phyloP scores from a whole-genome alignment of 768 basidiomycete genomes.

The Suillus placidus region DNA sequence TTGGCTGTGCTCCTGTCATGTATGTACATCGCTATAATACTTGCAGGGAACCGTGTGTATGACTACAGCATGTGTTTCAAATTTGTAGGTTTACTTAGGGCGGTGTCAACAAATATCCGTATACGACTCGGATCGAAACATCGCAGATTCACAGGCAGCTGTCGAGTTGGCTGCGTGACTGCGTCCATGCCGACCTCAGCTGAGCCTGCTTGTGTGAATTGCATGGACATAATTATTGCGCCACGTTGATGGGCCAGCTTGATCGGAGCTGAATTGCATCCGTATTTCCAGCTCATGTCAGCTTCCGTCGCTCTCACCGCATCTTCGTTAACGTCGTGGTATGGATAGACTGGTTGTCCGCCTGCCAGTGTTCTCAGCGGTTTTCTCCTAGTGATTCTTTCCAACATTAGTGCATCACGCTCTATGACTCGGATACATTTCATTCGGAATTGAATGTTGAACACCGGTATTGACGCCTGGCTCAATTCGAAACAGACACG shows the following conservation, averaged over 20 bases:
- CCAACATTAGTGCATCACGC: not conserved
- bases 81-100: not conserved
- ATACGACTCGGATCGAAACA: not conserved
- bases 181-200: too few relatives aligned
- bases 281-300: not conserved
- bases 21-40: not conserved
- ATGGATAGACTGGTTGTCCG: not conserved
- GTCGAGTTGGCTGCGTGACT: not conserved
- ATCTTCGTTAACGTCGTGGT: not conserved
- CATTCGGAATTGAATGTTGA: not conserved
- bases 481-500: constrained; percentile 2
- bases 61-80: not conserved
- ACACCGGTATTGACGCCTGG: constrained; percentile 8
- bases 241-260: not conserved
- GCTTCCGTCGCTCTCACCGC: not conserved
- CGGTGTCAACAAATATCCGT: not conserved
- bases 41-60: not conserved
- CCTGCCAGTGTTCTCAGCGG: not conserved
- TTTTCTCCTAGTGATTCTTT: not conserved
- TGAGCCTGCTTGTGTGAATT: too few relatives aligned
- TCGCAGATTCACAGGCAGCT: too few relatives aligned
- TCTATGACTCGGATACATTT: not conserved
- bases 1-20: not conserved
- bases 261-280: not conserved
- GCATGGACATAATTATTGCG: not conserved